Conservation (phyloP, 352 stramenopile species). For the Phytophthora hybrid region DNA sequence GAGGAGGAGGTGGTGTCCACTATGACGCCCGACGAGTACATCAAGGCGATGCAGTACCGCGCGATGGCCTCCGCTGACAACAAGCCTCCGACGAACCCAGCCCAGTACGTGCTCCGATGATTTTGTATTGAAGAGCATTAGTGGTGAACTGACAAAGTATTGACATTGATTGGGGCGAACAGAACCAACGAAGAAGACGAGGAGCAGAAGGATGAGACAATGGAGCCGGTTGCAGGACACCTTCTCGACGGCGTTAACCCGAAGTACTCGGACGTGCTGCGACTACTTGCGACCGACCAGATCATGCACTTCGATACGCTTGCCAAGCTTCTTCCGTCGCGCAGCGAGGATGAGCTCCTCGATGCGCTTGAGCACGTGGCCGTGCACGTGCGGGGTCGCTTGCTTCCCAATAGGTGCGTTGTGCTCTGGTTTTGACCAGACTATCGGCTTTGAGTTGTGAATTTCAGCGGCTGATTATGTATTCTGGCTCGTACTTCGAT, state of each 20-base stretch:
- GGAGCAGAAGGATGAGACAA: constrained; percentile 55
- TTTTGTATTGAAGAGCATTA: not conserved
- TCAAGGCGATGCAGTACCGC: constrained; percentile 81
- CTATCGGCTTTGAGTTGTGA: too few species aligned
- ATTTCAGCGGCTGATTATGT: too few species aligned
- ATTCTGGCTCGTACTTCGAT: not conserved
- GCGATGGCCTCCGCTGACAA: constrained; percentile 36
- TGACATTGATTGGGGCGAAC: constrained; percentile 3
- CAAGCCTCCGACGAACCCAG: constrained; percentile 32
- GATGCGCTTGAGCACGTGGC: constrained; percentile 54
- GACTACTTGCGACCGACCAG: constrained; percentile 35
- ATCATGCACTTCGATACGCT: constrained; percentile 68
- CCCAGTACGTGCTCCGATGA: constrained; percentile 23
- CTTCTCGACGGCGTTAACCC: constrained; percentile 40
- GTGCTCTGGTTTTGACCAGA: not conserved
- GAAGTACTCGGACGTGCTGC: constrained; percentile 39
- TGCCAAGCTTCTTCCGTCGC: constrained; percentile 44
- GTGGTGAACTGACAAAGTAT: not conserved
- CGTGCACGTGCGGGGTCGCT: constrained; percentile 49
- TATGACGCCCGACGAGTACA: constrained; percentile 75
- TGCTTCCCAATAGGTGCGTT: constrained; percentile 55
- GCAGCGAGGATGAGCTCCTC: constrained; percentile 48
- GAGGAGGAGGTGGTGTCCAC: constrained; percentile 77
- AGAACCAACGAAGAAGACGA: constrained; percentile 45
- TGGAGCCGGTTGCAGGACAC: constrained; percentile 38